These are phyloP conservation scores for Syzygium aromaticum DNA, from an alignment of 345 rosid species.

Conservation along the genomic window DNA sequence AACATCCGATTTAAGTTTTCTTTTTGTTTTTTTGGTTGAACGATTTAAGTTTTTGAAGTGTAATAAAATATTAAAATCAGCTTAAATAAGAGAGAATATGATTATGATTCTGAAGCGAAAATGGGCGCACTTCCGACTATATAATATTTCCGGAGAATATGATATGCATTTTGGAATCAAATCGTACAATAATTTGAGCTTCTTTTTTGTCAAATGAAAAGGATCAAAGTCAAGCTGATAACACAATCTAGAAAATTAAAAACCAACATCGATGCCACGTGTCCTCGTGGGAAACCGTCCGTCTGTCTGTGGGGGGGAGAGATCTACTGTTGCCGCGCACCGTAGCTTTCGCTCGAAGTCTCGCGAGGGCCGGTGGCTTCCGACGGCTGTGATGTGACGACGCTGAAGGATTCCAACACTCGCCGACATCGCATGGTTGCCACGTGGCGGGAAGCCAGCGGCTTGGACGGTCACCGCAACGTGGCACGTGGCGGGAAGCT, in stretches of 20 bases:
- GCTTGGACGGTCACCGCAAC: not conserved
- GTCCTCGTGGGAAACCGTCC: not conserved
- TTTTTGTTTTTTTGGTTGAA: too few species aligned
- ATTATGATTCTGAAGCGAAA: not conserved
- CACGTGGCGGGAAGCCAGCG: not conserved
- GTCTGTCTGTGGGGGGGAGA: not conserved
- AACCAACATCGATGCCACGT: not conserved
- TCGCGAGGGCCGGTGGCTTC: not conserved
- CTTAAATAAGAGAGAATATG: not conserved
- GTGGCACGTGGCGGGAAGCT: not conserved
- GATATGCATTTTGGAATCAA: not conserved
- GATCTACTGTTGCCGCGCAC: not conserved
- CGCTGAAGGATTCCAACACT: not conserved
- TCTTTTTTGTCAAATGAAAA: not conserved
- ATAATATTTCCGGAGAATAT: not conserved
- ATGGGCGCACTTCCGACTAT: not conserved
- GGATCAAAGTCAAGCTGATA: not conserved
- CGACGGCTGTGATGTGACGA: not conserved
- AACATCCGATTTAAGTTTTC: not conserved
- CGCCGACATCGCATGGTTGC: not conserved
- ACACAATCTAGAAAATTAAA: not conserved
- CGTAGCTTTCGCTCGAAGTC: not conserved
- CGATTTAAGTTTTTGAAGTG: not conserved
- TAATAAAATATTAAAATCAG: not conserved
- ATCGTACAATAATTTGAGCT: rapidly evolving